phyloP scores from a whole-genome alignment of 176 grass and related monocot species.

The Calamus simplicifolius region DNA sequence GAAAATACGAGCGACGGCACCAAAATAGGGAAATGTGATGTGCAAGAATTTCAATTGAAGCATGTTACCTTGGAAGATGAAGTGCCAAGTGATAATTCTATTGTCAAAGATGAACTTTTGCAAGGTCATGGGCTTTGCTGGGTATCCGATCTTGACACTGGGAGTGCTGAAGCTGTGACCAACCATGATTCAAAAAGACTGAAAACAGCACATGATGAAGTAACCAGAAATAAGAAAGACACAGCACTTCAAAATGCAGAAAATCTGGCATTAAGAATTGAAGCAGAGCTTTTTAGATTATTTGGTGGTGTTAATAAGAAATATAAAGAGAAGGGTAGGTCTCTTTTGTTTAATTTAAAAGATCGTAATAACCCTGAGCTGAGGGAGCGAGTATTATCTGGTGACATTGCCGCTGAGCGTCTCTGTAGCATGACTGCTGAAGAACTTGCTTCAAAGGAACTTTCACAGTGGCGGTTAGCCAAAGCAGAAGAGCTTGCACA shows the following conservation, averaged over 20 bases:
- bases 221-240: slow-evolving; percentile 14
- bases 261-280: slow-evolving; percentile 46
- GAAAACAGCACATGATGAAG: slow-evolving; percentile 19
- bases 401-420: slow-evolving; percentile 48
- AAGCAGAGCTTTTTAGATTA: slow-evolving; percentile 64
- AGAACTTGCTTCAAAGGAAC: slow-evolving; percentile 83
- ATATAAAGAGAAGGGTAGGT: slow-evolving; percentile 82
- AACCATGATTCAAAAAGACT: slow-evolving; percentile 20
- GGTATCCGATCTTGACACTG: slow-evolving; percentile 51
- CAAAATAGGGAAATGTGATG: slow-evolving; percentile 1
- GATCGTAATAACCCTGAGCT: slow-evolving; percentile 60
- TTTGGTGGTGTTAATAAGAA: slow-evolving; percentile 80
- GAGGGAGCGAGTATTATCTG: slow-evolving; percentile 56
- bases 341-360: slow-evolving; percentile 77
- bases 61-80: slow-evolving; percentile 29
- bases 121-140: slow-evolving; percentile 94
- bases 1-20: background rate
- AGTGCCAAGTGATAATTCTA: slow-evolving; percentile 35
- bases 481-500: slow-evolving; percentile 73
- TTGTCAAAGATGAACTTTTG: slow-evolving; percentile 74
- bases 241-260: slow-evolving; percentile 24
- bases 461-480: slow-evolving; percentile 63
- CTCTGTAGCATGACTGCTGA: slow-evolving; percentile 65
- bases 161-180: slow-evolving; percentile 13
- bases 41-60: slow-evolving; percentile 22